Percentiles rank a stretch among this genome's conserved stretches.
Evolutionary conservation across 2,329 filamentous ascomycete genomes (phyloP).

Genomic region (Calycina marina): DNA sequence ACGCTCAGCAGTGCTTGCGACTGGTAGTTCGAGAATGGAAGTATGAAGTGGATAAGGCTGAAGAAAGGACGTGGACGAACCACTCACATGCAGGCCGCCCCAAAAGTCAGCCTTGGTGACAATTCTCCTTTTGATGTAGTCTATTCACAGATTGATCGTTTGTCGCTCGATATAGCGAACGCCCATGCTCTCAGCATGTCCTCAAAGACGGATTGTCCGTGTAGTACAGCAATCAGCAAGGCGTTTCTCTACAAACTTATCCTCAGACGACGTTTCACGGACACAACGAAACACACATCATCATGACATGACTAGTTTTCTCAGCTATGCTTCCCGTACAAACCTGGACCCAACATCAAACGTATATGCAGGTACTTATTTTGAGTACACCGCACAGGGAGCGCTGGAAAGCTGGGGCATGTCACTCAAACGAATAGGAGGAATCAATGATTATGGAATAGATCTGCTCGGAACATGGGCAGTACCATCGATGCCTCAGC

Average conservation of each 20-base stretch:
- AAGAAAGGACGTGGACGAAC: too few relatives aligned
- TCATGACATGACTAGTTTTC: slow-evolving; percentile 47
- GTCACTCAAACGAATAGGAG: slow-evolving; percentile 48
- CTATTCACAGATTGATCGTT: too few relatives aligned
- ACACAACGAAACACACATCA: slow-evolving; percentile 34
- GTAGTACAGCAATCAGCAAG: slow-evolving; percentile 9
- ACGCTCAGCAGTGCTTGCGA: too few relatives aligned
- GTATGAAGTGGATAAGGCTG: too few relatives aligned
- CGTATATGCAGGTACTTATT: slow-evolving; percentile 58
- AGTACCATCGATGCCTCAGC: slow-evolving; percentile 30
- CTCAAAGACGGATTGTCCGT: slow-evolving; percentile 10
- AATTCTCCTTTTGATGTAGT: too few relatives aligned
- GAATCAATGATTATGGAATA: slow-evolving; percentile 53
- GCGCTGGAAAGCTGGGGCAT: slow-evolving; percentile 48
- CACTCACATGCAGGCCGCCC: too few relatives aligned
- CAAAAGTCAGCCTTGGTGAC: too few relatives aligned
- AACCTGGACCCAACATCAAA: slow-evolving; percentile 40
- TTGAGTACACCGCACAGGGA: slow-evolving; percentile 54
- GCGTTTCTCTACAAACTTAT: slow-evolving; percentile 14
- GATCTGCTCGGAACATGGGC: slow-evolving; percentile 61
- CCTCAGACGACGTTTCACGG: slow-evolving; percentile 28
- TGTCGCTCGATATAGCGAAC: too few relatives aligned
- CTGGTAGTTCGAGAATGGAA: too few relatives aligned
- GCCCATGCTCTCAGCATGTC: slow-evolving; percentile 12
- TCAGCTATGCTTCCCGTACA: slow-evolving; percentile 42